These are phyloP conservation scores for Monosporascus ibericus DNA, from an alignment of 2,329 filamentous ascomycete genomes.

Conservation along the genomic window DNA sequence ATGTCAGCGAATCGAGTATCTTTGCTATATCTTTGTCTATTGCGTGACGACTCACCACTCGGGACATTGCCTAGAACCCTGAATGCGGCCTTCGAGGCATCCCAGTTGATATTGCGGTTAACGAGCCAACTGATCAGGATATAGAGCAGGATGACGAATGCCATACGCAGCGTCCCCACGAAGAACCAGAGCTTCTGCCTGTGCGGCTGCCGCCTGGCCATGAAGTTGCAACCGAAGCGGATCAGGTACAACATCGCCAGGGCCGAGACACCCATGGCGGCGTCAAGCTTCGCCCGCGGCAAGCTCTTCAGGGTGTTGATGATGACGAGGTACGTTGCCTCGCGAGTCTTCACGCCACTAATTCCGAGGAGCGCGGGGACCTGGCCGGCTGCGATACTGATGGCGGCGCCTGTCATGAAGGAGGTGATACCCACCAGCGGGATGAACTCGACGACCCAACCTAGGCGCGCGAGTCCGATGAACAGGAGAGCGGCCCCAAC, in stretches of 20 bases:
- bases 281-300: conserved; percentile 53
- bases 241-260: conserved; percentile 63
- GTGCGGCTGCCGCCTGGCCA: conserved; percentile 61
- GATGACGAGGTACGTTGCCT: conserved; percentile 42
- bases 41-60: conserved; percentile 42
- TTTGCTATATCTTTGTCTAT: too few relatives aligned
- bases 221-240: conserved; percentile 53
- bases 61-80: conserved; percentile 63
- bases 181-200: conserved; percentile 72
- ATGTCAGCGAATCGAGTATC: too few relatives aligned
- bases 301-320: conserved; percentile 44
- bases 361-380: conserved; percentile 46
- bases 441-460: conserved; percentile 50
- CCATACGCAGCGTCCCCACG: conserved; percentile 68
- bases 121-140: conserved; percentile 69
- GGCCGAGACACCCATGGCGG: conserved; percentile 67
- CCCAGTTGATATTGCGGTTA: conserved; percentile 50
- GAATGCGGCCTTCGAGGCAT: conserved; percentile 49
- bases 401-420: conserved; percentile 48
- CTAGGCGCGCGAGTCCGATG: conserved; percentile 43
- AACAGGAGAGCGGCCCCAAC: conserved; percentile 42
- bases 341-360: conserved; percentile 42
- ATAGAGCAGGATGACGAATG: conserved; percentile 76
- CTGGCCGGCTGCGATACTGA: conserved; percentile 46
- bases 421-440: conserved; percentile 46